A percentile compares a stretch with the other conserved stretches of the same genome.
These are phyloP conservation scores for Rutstroemia sp. DNA, from an alignment of 2,329 filamentous ascomycete genomes.

Conservation along the genomic window DNA sequence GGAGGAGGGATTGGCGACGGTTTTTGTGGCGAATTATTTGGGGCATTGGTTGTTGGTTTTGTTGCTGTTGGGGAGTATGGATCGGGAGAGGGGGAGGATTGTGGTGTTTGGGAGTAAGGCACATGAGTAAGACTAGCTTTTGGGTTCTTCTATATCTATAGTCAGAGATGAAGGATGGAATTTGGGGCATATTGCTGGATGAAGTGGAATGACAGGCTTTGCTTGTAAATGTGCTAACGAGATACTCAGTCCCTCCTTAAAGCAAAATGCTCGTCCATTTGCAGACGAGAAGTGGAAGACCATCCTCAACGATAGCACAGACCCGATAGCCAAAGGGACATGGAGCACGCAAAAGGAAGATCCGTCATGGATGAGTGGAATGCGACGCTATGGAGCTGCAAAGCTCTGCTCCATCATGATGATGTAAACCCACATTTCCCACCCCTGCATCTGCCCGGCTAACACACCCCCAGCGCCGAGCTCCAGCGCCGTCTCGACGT, in stretches of 20 bases:
- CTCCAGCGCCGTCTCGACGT: conserved; percentile 10
- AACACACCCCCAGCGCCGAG: background rate
- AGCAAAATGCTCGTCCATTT: background rate
- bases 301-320: background rate
- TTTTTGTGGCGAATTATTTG: conserved; percentile 30
- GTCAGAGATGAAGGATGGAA: no score
- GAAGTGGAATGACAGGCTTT: no score
- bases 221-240: background rate
- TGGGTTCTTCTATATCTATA: no score
- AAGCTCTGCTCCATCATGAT: conserved; percentile 7
- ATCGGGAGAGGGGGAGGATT: conserved; percentile 28
- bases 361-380: conserved; percentile 1
- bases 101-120: conserved; percentile 29
- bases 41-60: conserved; percentile 30
- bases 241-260: background rate
- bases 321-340: conserved; percentile 2
- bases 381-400: conserved; percentile 10
- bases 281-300: background rate
- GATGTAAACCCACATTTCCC: background rate
- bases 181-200: no score
- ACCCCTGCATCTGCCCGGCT: background rate
- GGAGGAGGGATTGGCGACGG: conserved; percentile 29
- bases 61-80: conserved; percentile 30
- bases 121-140: conserved; percentile 26
- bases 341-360: conserved; percentile 6